Evolutionary conservation across 2,329 filamentous ascomycete species (phyloP).

Genomic region (Verticillium tricorpus): DNA sequence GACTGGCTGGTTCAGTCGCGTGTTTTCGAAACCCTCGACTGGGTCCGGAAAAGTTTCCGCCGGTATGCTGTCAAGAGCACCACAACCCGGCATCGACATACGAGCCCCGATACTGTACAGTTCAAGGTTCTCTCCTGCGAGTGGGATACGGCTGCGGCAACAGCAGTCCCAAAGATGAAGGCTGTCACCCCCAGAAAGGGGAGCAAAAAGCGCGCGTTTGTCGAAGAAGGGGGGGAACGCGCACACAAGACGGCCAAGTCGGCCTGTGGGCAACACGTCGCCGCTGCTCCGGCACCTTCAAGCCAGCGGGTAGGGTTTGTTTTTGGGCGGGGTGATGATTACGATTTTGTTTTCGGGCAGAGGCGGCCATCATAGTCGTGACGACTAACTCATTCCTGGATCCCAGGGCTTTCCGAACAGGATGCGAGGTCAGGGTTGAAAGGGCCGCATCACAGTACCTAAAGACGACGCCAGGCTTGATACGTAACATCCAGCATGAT

Average conservation of each 20-base stretch:
- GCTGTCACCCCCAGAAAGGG: neutral
- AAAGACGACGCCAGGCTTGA: neutral
- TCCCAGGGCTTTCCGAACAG: neutral
- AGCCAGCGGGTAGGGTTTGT: neutral
- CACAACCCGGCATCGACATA: slow-evolving; percentile 20
- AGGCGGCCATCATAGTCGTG: neutral
- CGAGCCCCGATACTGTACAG: slow-evolving; percentile 28
- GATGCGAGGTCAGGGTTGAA: neutral
- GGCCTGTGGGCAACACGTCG: neutral
- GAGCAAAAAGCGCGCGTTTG: slow-evolving; percentile 1
- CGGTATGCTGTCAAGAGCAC: slow-evolving; percentile 28
- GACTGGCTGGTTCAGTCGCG: slow-evolving; percentile 30
- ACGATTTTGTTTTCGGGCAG: slow-evolving; percentile 2
- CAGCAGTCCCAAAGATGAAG: neutral
- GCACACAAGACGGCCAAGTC: slow-evolving; percentile 1
- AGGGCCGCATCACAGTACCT: neutral
- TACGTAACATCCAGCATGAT: neutral
- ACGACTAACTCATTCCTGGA: neutral
- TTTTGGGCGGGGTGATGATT: neutral
- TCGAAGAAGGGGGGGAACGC: neutral
- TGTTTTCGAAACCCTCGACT: slow-evolving; percentile 29
- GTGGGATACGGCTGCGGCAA: slow-evolving; percentile 18
- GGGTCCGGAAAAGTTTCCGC: slow-evolving; percentile 33
- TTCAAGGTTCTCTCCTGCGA: slow-evolving; percentile 38
- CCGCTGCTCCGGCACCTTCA: neutral